These are phyloP conservation scores for Salix dunnii DNA, from an alignment of 345 rosid species.

Conservation along the genomic window DNA sequence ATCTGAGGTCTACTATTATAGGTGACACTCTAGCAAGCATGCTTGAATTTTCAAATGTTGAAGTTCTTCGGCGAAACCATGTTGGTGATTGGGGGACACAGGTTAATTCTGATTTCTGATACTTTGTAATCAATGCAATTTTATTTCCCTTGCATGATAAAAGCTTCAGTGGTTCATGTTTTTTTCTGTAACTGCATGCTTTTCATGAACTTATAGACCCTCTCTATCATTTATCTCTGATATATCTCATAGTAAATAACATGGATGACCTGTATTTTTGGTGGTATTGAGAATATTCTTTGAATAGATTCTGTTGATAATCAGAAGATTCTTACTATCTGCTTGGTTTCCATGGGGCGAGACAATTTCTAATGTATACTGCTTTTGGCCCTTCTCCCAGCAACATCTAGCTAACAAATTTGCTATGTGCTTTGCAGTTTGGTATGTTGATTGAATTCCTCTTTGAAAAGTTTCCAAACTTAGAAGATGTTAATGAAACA, in stretches of 20 bases:
- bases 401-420: neutral
- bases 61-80: conserved; percentile 92
- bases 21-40: conserved; percentile 93
- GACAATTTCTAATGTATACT: too few species aligned
- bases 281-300: too few species aligned
- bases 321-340: too few species aligned
- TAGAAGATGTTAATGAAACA: conserved; percentile 59
- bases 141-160: neutral
- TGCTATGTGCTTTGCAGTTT: conserved; percentile 54
- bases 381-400: too few species aligned
- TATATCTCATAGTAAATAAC: too few species aligned
- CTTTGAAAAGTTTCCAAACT: conserved; percentile 70
- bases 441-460: conserved; percentile 96
- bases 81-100: conserved; percentile 99
- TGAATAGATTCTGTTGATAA: too few species aligned
- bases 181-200: too few species aligned
- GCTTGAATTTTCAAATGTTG: conserved; percentile 87
- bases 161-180: too few species aligned
- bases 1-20: conserved; percentile 89
- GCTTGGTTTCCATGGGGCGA: too few species aligned
- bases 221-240: too few species aligned
- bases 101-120: conserved; percentile 40
- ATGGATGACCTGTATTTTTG: too few species aligned
- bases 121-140: neutral
- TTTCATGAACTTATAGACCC: too few species aligned